These are phyloP conservation scores for Globisporangium barbulae DNA, from an alignment of 352 stramenopile genomes.

Conservation along the genomic window DNA sequence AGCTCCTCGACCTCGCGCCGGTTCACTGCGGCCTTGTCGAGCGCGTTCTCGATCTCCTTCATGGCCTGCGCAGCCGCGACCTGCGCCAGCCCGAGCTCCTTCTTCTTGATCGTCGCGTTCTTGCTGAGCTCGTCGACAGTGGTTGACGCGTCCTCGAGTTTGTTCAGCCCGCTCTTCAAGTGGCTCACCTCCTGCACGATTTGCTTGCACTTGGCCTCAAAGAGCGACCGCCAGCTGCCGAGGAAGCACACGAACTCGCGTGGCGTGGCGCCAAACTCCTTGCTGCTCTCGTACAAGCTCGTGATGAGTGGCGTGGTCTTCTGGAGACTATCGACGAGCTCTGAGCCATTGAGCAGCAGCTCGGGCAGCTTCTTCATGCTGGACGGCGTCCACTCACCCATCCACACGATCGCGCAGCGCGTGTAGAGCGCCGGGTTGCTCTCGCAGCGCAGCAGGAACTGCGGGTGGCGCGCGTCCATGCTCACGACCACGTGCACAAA, in stretches of 20 bases:
- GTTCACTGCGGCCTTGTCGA: conserved; percentile 86
- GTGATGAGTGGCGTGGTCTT: conserved; percentile 57
- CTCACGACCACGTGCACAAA: conserved; percentile 88
- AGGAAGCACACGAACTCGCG: conserved; percentile 88
- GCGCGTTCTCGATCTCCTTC: conserved; percentile 93
- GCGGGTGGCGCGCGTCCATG: conserved; percentile 65
- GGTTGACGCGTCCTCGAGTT: conserved; percentile 87
- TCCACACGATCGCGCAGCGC: conserved; percentile 90
- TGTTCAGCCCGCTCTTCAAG: conserved; percentile 87
- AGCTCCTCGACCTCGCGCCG: conserved; percentile 91
- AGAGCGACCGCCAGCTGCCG: conserved; percentile 72
- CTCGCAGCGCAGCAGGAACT: conserved; percentile 89
- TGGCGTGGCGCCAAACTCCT: conserved; percentile 69
- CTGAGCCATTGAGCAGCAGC: conserved; percentile 52
- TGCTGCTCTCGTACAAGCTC: conserved; percentile 63
- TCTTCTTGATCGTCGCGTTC: conserved; percentile 88
- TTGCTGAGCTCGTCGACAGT: conserved; percentile 91
- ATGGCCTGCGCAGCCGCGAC: conserved; percentile 91
- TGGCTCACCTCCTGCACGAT: conserved; percentile 87
- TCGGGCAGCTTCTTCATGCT: conserved; percentile 81
- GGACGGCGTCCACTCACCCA: conserved; percentile 85
- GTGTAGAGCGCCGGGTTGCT: conserved; percentile 94
- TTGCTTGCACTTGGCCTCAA: conserved; percentile 75
- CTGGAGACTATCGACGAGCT: conserved; percentile 55
- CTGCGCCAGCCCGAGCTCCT: conserved; percentile 86